Percentiles rank a stretch among this genome's conserved stretches.
Conservation (phyloP, 2,329 filamentous ascomycete species). For the Epichloe sylvatica region DNA sequence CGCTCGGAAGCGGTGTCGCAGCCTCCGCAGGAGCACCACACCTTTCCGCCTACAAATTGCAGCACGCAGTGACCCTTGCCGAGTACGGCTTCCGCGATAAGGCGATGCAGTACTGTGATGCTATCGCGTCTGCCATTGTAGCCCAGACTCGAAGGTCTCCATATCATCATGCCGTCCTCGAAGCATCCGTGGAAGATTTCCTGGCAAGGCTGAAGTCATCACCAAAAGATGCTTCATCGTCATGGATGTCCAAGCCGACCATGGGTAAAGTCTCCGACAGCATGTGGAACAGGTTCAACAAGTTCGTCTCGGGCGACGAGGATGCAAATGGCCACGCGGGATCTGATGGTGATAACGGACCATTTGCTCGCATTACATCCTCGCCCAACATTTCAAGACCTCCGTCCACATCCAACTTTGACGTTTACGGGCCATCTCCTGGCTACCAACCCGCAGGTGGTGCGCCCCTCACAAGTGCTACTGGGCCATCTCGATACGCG, state of each 20-base stretch:
- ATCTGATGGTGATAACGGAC: constrained; percentile 51
- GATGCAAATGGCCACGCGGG: constrained; percentile 59
- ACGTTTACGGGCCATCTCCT: constrained; percentile 49
- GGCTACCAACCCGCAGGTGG: constrained; percentile 16
- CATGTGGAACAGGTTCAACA: constrained; percentile 87
- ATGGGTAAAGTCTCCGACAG: constrained; percentile 92
- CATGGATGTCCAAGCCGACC: constrained; percentile 88
- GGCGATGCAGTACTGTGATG: constrained; percentile 83
- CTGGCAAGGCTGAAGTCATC: constrained; percentile 71
- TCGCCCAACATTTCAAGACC: constrained; percentile 63
- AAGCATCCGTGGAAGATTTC: constrained; percentile 69
- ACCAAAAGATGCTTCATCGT: constrained; percentile 65
- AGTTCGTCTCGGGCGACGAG: constrained; percentile 88
- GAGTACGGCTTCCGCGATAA: constrained; percentile 72
- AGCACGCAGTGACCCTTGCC: constrained; percentile 71
- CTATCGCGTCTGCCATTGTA: constrained; percentile 60
- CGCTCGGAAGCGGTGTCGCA: constrained; percentile 45
- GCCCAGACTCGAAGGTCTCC: constrained; percentile 71
- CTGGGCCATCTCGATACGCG: constrained; percentile 26
- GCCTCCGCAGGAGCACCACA: constrained; percentile 55
- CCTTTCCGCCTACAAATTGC: constrained; percentile 78
- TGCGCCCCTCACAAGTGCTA: constrained; percentile 21
- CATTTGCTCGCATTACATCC: constrained; percentile 67
- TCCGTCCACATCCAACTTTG: constrained; percentile 55
- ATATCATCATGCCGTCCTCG: constrained; percentile 68